Evolutionary conservation across 306 rosid genomes (phyloP), one percentile per base, ranked within the genome.

Genomic region (Coriaria nepalensis): DNA sequence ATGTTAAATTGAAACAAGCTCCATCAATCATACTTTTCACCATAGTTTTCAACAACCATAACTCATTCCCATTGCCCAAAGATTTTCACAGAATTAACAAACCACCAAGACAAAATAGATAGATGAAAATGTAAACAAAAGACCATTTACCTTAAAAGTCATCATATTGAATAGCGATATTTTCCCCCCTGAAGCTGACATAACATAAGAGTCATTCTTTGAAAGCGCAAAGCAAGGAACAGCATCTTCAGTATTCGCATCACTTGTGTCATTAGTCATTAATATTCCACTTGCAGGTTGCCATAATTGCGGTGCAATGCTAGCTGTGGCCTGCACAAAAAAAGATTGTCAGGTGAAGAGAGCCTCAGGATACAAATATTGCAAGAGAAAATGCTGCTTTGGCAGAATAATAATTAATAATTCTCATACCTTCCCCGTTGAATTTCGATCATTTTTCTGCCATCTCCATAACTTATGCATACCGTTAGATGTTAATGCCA

Each of bases 101-200:
- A 34, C 49, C n/a, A 7, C 49, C 6, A 15, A 32, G 10, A 13
- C 33, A 13, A n/a, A 54, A 38, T 13, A 8, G 41, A 4, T 40
- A 48, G 43, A 4, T 13, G 49, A 50, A 64, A 14, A 59, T 37
- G 41, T 13, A 55, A 40, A 12, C 10, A 39, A 33, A 53, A 59
- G 56, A 60, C 11, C 14, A 50, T 32, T 52, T 76, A 80, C 99
- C 99, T 80, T 86, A 77, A 92, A 92, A 12, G 99, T 92, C 99
- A 92, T 92, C 99, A 92, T 92, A 70, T 92, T 92, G 81, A 92
- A 92, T 37, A 92, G 69, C 63, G 99, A 92, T 71, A 92, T 86
- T 73, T 92, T 92, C 9, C 99, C 98, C 49, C 99, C 99, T 1
- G 99, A 92, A 47, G 99, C 96, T 65, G 99, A 92, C 96, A 92